Evolutionary conservation across 306 rosid genomes (phyloP).

Genomic region (Ormosia emarginata): DNA sequence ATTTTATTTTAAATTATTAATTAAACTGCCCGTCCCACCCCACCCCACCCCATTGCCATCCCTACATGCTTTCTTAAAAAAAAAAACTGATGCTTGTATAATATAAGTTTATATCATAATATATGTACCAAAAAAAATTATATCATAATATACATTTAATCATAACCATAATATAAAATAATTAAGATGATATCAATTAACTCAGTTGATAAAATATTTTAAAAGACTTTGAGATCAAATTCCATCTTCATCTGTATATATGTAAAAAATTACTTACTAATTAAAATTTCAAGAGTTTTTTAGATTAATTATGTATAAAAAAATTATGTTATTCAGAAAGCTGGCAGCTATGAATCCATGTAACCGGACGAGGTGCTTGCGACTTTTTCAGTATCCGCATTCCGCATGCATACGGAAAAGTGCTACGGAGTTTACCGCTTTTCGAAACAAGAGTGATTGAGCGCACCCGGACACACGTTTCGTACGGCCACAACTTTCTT

Average conservation of each 20-base stretch:
- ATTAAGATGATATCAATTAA: too few relatives aligned
- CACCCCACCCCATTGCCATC: too few relatives aligned
- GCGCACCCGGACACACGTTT: neutral
- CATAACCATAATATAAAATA: neutral
- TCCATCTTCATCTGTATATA: too few relatives aligned
- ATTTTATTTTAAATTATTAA: too few relatives aligned
- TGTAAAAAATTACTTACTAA: too few relatives aligned
- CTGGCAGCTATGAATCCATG: neutral
- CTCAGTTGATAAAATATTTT: too few relatives aligned
- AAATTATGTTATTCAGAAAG: neutral
- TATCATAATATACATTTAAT: too few relatives aligned
- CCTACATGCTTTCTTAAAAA: neutral
- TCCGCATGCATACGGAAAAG: conserved; percentile 41
- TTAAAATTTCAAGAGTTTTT: too few relatives aligned
- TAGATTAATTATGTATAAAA: too few relatives aligned
- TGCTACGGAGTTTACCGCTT: conserved; percentile 17
- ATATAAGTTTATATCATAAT: neutral
- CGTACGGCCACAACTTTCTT: neutral
- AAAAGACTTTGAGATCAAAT: too few relatives aligned
- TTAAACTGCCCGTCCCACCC: too few relatives aligned
- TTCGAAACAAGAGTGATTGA: neutral
- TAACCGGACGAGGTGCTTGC: neutral
- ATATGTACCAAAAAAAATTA: too few relatives aligned
- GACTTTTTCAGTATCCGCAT: neutral
- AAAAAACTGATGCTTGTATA: neutral